These are phyloP conservation scores for Bipolaris gigantea DNA, from an alignment of 2,329 filamentous ascomycete species.

Conservation along the genomic window DNA sequence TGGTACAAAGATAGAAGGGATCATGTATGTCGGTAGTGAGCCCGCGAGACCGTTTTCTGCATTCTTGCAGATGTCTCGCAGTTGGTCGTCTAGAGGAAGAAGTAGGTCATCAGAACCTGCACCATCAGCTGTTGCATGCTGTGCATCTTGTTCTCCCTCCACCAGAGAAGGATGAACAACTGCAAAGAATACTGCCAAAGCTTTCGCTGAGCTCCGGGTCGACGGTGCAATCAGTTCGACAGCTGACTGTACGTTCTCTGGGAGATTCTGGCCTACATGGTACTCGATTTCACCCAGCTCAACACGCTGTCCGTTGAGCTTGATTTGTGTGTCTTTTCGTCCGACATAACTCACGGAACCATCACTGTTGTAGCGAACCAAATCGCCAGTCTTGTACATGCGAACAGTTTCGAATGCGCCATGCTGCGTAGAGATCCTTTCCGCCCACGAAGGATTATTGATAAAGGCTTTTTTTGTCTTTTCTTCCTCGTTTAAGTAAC, in stretches of 20 bases:
- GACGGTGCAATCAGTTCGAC: slow-evolving; percentile 40
- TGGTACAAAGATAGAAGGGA: slow-evolving; percentile 39
- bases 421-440: slow-evolving; percentile 6
- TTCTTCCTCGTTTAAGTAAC: slow-evolving; percentile 29
- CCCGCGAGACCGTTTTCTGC: slow-evolving; percentile 36
- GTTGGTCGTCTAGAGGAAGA: slow-evolving; percentile 29
- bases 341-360: slow-evolving; percentile 35
- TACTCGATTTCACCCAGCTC: slow-evolving; percentile 36
- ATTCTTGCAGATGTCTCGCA: slow-evolving; percentile 33
- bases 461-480: slow-evolving; percentile 35
- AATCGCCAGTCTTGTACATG: slow-evolving; percentile 28
- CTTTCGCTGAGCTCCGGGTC: slow-evolving; percentile 32
- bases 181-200: slow-evolving; percentile 39
- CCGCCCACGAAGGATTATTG: slow-evolving; percentile 33
- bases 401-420: slow-evolving; percentile 19
- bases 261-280: slow-evolving; percentile 40
- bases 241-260: slow-evolving; percentile 36
- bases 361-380: slow-evolving; percentile 25
- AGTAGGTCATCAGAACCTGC: slow-evolving; percentile 33
- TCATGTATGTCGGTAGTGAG: slow-evolving; percentile 40
- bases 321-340: slow-evolving; percentile 36
- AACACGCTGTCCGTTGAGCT: slow-evolving; percentile 36
- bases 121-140: slow-evolving; percentile 20
- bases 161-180: slow-evolving; percentile 16
- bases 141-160: slow-evolving; percentile 10